Conservation (phyloP, 371 early-diverging fungal genomes). For the Mucor saturninus region DNA sequence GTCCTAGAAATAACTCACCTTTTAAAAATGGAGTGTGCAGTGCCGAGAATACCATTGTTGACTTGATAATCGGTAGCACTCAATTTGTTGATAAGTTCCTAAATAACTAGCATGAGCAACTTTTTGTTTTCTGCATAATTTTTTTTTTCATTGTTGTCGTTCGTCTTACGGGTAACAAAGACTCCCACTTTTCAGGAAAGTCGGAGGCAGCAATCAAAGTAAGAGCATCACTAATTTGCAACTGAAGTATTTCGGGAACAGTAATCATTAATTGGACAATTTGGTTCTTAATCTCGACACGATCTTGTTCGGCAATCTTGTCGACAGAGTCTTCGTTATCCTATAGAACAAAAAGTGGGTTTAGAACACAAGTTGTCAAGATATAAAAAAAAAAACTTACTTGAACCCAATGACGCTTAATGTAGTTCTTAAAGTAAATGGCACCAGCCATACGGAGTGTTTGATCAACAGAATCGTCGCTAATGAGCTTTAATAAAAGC, state of each 20-base stretch:
- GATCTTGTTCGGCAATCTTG: conserved; percentile 69
- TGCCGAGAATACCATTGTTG: conserved; percentile 91
- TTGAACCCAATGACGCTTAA: conserved; percentile 86
- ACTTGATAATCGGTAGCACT: conserved; percentile 76
- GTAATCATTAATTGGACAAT: conserved; percentile 88
- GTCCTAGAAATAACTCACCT: conserved; percentile 48
- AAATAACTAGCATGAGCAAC: conserved; percentile 6
- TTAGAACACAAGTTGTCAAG: not conserved
- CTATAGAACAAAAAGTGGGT: conserved; percentile 20
- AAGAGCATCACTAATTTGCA: conserved; percentile 92
- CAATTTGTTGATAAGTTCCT: conserved; percentile 81
- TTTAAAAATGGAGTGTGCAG: conserved; percentile 93
- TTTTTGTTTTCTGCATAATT: not conserved
- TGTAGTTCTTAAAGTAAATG: conserved; percentile 94
- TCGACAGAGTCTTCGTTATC: conserved; percentile 59
- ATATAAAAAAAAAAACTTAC: conserved; percentile 47
- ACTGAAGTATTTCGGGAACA: conserved; percentile 79
- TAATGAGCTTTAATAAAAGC: conserved; percentile 73
- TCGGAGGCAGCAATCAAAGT: conserved; percentile 90
- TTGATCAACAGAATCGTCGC: conserved; percentile 55
- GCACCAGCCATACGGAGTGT: conserved; percentile 83
- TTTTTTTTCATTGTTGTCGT: too few relatives aligned
- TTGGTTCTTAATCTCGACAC: conserved; percentile 77
- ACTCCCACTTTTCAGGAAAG: conserved; percentile 89
- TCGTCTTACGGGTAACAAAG: conserved; percentile 72